Evolutionary conservation across 495 filamentous ascomycete genomes (phyloP), one percentile per base, ranked within the genome.

Genomic region (Rhizodiscina lignyota): DNA sequence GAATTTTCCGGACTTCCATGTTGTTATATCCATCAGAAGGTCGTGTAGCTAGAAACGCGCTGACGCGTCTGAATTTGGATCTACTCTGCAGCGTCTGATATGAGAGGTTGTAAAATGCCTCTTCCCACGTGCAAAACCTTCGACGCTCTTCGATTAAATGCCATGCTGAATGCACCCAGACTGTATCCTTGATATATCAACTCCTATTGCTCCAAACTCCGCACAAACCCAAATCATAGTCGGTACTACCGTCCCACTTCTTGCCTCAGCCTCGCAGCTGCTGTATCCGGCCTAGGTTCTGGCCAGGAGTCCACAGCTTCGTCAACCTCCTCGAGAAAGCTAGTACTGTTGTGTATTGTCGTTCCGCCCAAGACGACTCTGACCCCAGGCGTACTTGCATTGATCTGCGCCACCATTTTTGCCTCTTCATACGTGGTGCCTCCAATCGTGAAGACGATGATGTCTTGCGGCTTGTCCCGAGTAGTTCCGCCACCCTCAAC

Each of bases 401-500:
- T 97, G 40, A 96, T 72, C 47, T 85, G 72, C 4, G 87, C 84
- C 2, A 94, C 72, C 63, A 80, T 79, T 63, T 91, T 93, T 2
- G 91, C 86, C 56, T 97, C 89, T 54, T 96, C 89, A 49, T 93
- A 96, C 1, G 89, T 97, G 2, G 74, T 73, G 4, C 89, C 89
- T 16, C 91, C 89, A 33, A 94, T 65, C 50, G 96, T 80, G 50
- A 97, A 96, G 12, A 96, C 70, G 24, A 97, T 68, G 29, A 96
- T 79, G 54, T 97, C 91, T 53, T 97, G 89, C 16, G 89, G 89
- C 50, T 94, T 97, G 47, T 96, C 89, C 26, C 75, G 67, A 5
- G 83, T 92, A 8, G 77, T 68, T 8, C 74, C 77, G 12, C 79
- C 77, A 13, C 83, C 83, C 38, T 96, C 89, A 0, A 94, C 66